A percentile compares a stretch with the other conserved stretches of the same genome.
phyloP scores from a whole-genome alignment of 306 rosid species.

The Begonia fuchsioides region DNA sequence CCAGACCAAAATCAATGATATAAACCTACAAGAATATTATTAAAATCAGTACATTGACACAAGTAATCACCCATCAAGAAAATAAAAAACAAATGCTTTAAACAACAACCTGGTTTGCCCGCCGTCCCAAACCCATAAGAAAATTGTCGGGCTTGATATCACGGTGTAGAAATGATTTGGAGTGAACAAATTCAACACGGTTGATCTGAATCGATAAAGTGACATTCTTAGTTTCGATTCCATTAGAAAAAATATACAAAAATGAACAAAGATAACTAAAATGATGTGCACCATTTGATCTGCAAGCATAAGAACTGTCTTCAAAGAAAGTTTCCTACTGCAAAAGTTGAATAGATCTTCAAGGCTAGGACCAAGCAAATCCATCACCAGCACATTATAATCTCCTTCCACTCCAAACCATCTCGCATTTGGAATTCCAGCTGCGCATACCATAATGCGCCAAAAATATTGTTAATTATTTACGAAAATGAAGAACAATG shows the following conservation, averaged over 20 bases:
- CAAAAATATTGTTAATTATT: too few species aligned
- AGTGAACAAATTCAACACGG: slow-evolving; percentile 54
- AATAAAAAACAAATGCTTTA: too few species aligned
- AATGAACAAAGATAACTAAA: slow-evolving; percentile 2
- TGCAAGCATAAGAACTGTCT: slow-evolving; percentile 19
- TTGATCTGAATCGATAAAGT: slow-evolving; percentile 39
- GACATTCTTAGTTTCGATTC: not conserved
- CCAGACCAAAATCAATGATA: slow-evolving; percentile 88
- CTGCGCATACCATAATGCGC: slow-evolving; percentile 15
- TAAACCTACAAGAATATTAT: slow-evolving; percentile 37
- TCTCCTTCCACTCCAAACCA: slow-evolving; percentile 99
- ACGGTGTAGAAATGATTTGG: slow-evolving; percentile 46
- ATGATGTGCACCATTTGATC: slow-evolving; percentile 74
- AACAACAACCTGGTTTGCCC: slow-evolving; percentile 69
- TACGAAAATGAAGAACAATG: not conserved
- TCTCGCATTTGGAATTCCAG: slow-evolving; percentile 82
- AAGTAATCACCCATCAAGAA: too few species aligned
- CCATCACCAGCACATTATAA: slow-evolving; percentile 87
- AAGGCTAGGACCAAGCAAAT: slow-evolving; percentile 96
- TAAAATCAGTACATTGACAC: slow-evolving; percentile 12
- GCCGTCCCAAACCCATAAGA: slow-evolving; percentile 96
- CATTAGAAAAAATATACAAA: not conserved
- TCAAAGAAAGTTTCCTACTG: slow-evolving; percentile 79
- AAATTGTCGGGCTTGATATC: slow-evolving; percentile 96
- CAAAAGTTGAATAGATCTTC: slow-evolving; percentile 94